Evolutionary conservation across 257 asterid species (phyloP).

Genomic region (Solanum ossicruentum): DNA sequence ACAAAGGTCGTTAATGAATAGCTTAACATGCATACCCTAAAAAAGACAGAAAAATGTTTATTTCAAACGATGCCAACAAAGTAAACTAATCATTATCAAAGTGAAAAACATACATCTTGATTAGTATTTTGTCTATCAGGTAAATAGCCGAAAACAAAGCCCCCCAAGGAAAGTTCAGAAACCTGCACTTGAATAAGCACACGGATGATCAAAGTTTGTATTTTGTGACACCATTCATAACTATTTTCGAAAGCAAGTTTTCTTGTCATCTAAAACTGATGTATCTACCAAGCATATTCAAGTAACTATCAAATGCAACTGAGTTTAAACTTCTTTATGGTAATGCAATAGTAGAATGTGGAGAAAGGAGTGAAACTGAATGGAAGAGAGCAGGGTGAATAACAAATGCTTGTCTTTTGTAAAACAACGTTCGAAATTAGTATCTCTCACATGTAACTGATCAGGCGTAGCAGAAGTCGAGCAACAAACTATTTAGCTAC

Average conservation of each 20-base stretch:
- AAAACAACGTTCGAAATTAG: background rate
- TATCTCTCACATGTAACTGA: background rate
- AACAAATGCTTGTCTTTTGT: background rate
- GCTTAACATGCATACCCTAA: constrained; percentile 65
- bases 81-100: background rate
- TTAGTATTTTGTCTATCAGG: constrained; percentile 27
- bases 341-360: background rate
- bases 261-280: background rate
- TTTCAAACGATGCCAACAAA: background rate
- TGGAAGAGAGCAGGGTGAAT: background rate
- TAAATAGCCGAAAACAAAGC: constrained; percentile 61
- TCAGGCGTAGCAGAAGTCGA: background rate
- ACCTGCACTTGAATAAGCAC: constrained; percentile 30
- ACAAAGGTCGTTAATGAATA: constrained; percentile 50
- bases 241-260: background rate
- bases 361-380: background rate
- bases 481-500: background rate
- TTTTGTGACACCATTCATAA: background rate
- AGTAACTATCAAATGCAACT: background rate
- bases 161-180: constrained; percentile 44
- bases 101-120: constrained; percentile 21
- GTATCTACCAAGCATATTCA: background rate
- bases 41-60: background rate
- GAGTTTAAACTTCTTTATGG: background rate
- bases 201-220: background rate